Evolutionary conservation across 2,329 filamentous ascomycete species (phyloP).

Genomic region (Cladophialophora psammophila): DNA sequence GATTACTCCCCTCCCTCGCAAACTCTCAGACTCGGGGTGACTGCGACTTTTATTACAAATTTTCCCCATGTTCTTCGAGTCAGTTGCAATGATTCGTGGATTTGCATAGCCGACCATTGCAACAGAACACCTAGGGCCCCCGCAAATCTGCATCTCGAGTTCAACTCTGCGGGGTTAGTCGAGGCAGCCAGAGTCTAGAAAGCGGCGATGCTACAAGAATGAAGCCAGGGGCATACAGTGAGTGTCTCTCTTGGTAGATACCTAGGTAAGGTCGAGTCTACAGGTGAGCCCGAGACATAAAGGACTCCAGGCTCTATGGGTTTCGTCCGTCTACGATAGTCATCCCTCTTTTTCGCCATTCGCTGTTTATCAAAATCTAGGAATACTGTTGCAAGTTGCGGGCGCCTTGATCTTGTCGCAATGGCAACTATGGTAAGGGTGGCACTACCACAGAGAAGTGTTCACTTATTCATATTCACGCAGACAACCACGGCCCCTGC

Average conservation of each 20-base stretch:
- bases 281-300: neutral
- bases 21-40: neutral
- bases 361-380: neutral
- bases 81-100: slow-evolving; percentile 15
- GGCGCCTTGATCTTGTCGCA: slow-evolving; percentile 27
- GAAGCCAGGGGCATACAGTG: neutral
- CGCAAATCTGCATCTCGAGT: neutral
- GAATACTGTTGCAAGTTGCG: neutral
- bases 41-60: slow-evolving; percentile 9
- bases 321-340: neutral
- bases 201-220: neutral
- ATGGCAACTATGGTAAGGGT: slow-evolving; percentile 31
- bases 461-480: neutral
- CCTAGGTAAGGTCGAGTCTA: neutral
- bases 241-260: neutral
- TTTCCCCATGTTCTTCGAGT: slow-evolving; percentile 6
- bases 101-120: slow-evolving; percentile 4
- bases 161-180: slow-evolving; percentile 14
- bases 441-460: too few relatives aligned
- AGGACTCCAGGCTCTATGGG: neutral
- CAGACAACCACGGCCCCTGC: slow-evolving; percentile 17
- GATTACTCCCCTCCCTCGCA: neutral
- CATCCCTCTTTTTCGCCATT: neutral
- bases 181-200: neutral
- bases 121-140: neutral